Conservation (phyloP, 2,329 filamentous ascomycete species). For the Trichocomaceae sp. region DNA sequence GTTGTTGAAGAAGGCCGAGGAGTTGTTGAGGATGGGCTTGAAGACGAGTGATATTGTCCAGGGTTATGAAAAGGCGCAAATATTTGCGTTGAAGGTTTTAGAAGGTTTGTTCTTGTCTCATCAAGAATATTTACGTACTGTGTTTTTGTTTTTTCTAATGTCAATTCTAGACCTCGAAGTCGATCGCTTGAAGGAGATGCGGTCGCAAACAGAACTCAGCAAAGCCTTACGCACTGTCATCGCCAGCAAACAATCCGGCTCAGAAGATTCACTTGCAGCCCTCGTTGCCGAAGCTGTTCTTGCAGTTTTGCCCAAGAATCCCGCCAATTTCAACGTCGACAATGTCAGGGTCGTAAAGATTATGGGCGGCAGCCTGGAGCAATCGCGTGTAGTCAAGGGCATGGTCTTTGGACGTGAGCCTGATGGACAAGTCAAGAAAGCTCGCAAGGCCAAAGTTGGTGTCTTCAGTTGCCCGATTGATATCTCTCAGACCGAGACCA, state of each 20-base stretch:
- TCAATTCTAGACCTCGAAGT: conserved; percentile 61
- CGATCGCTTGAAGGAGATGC: conserved; percentile 81
- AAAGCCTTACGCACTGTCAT: conserved; percentile 95
- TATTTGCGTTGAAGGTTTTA: conserved; percentile 74
- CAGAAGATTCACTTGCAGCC: conserved; percentile 77
- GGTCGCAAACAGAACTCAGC: conserved; percentile 73
- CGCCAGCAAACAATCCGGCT: conserved; percentile 92
- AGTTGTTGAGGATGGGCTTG: conserved; percentile 89
- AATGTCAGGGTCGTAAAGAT: conserved; percentile 99
- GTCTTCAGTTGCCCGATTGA: conserved; percentile 97
- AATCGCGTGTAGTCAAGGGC: conserved; percentile 89
- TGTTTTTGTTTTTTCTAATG: not conserved
- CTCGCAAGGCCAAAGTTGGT: conserved; percentile 84
- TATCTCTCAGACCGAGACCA: conserved; percentile 93
- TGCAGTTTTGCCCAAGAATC: conserved; percentile 90
- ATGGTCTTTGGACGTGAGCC: conserved; percentile 98
- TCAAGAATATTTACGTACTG: not conserved
- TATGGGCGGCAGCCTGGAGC: conserved; percentile 92
- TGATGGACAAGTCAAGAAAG: conserved; percentile 88
- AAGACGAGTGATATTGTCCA: conserved; percentile 97
- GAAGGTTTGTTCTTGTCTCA: conserved; percentile 50
- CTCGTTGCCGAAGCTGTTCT: conserved; percentile 80
- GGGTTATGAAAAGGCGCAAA: conserved; percentile 92
- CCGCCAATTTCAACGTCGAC: conserved; percentile 94
- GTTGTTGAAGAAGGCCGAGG: conserved; percentile 93